Evolutionary conservation across 1,284 basidiomycete species (phyloP), one percentile per base, ranked within the genome.

Genomic region (Entoloma clypeatum): DNA sequence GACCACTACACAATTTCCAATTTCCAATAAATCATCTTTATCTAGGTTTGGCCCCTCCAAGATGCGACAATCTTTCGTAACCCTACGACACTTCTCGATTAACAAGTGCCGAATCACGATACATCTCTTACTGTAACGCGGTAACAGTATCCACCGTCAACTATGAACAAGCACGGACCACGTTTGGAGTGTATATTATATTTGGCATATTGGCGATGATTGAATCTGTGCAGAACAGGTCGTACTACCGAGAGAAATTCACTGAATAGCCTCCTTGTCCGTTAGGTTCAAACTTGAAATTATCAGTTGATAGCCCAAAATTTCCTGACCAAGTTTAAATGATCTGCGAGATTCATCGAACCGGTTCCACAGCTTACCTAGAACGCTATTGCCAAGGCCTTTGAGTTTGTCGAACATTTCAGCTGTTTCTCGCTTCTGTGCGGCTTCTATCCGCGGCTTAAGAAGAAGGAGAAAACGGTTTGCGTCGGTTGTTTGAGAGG

Each of bases 381-480:
- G 70, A 29, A 99, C 69, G 39, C 75, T 88, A 57, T 99, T 92
- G 0, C 95, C 95, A 4, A 99, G 61, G 1, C 86, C 90, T 61
- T 99, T 98, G 41, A 99, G 64, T 63, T 99, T 97, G 45, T 71
- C 78, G 53, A 98, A 50, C 90, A 97, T 95, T 61, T 98, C 95
- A 7, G 77, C 77, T 44, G 91, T 95, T 63, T 99, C 95, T 51
- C 70, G 74, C 60, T 93, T 86, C 62, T 92, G 90, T 17, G 87
- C 85, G 7, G 68, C 73, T 51, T 86, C 81, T 16, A 86, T 63
- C 4, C 83, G 77, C 24, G 79, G 79, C 34, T 85, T 81, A 4
- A 96, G 59, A 1, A 60, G 57, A 1, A 58, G 59, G 9, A 90
- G 65, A 5, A 74, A 67, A 13, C 67, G 68, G 41, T 71, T 69